phyloP scores from a whole-genome alignment of 2,329 filamentous ascomycete species.

The Didymella arachidicola region DNA sequence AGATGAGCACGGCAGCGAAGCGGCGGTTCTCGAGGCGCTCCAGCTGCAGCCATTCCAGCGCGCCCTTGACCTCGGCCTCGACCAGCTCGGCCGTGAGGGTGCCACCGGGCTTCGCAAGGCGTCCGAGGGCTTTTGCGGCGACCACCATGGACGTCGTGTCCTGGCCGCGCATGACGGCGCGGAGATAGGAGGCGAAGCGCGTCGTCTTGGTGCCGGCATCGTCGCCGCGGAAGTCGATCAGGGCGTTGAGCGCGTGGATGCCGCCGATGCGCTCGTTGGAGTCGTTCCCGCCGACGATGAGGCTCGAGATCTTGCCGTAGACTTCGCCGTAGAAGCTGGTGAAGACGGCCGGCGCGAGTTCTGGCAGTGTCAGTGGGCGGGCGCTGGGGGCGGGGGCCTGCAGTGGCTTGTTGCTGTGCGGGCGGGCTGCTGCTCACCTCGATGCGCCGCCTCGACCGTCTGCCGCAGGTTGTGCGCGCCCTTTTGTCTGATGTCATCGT shows the following conservation, averaged over 20 bases:
- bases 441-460: constrained; percentile 55
- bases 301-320: constrained; percentile 69
- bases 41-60: constrained; percentile 94
- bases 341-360: constrained; percentile 84
- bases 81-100: constrained; percentile 94
- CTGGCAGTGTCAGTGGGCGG: constrained; percentile 54
- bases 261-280: constrained; percentile 89
- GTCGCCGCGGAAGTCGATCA: constrained; percentile 96
- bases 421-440: constrained; percentile 49
- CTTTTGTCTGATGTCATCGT: constrained; percentile 55
- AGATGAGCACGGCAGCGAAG: constrained; percentile 89
- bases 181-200: constrained; percentile 89
- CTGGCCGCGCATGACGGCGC: constrained; percentile 86
- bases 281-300: constrained; percentile 87
- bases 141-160: constrained; percentile 90
- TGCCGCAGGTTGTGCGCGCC: constrained; percentile 54
- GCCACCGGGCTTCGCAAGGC: constrained; percentile 89
- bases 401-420: background rate
- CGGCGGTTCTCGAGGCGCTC: constrained; percentile 92
- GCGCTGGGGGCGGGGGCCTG: constrained; percentile 22
- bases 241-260: constrained; percentile 86
- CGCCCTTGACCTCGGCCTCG: constrained; percentile 94
- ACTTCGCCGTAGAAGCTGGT: constrained; percentile 72
- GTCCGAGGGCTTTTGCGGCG: constrained; percentile 86
- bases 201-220: constrained; percentile 94